Percentiles rank a stretch among this genome's conserved stretches.
These are phyloP conservation scores for Guyanaporus albipodus DNA, from an alignment of 768 basidiomycete species.

Conservation along the genomic window DNA sequence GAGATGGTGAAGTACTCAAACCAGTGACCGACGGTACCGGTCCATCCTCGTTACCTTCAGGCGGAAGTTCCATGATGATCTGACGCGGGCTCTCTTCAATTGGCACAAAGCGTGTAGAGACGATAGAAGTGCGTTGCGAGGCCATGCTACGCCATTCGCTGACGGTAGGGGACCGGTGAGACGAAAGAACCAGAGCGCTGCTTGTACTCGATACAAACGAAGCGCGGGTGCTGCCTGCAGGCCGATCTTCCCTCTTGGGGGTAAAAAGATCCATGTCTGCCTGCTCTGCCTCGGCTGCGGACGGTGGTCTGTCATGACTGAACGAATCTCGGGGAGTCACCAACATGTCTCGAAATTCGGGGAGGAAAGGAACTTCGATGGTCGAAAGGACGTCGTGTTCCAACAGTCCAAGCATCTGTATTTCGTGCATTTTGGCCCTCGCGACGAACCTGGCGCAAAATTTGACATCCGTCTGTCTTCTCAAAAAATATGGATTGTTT, in stretches of 20 bases:
- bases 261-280: conserved; percentile 73
- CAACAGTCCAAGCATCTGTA: conserved; percentile 89
- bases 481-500: not conserved
- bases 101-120: conserved; percentile 47
- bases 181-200: conserved; percentile 34
- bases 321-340: conserved; percentile 33
- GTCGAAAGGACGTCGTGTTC: conserved; percentile 89
- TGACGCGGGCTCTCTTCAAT: conserved; percentile 70
- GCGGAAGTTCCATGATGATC: conserved; percentile 48
- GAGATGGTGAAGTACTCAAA: conserved; percentile 62
- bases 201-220: conserved; percentile 40
- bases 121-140: conserved; percentile 49
- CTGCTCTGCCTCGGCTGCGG: conserved; percentile 59
- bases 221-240: conserved; percentile 29
- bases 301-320: conserved; percentile 35
- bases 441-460: conserved; percentile 71
- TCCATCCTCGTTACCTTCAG: conserved; percentile 34
- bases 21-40: conserved; percentile 32
- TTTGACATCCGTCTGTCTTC: not conserved
- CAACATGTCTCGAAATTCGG: conserved; percentile 36
- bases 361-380: conserved; percentile 81
- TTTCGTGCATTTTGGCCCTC: conserved; percentile 95
- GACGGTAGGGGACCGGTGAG: conserved; percentile 32
- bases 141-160: conserved; percentile 38
- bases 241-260: conserved; percentile 38